Base-by-base conservation (phyloP, 2,329 filamentous ascomycete genomes). In the Fusarium robinianum region DNA sequence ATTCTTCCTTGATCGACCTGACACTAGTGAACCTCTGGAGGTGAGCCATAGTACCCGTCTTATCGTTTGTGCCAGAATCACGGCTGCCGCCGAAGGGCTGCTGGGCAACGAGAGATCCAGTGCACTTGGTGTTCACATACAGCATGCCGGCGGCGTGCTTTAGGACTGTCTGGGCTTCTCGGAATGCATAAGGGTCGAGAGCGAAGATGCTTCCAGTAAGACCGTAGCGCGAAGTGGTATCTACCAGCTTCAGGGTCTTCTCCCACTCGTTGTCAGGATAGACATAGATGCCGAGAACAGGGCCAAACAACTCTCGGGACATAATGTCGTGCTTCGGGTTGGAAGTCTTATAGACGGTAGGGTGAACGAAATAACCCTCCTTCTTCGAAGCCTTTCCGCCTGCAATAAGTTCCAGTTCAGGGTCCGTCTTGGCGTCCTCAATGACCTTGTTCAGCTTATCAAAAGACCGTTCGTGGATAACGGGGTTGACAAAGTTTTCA, bases 121-220 rank as follows among this genome's bases (percentile, higher is more conserved):
- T 87, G 65, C 79, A 84, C 37, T 90, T 90, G 74, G 83, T 86
- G 72, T 90, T 91, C 69, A 91, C 76, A 72, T 90, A 91, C 65
- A 90, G 90, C 73, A 90, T 91, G 26, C 87, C 87, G 0, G 87
- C 86, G 0, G 83, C 72, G 62, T 90, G 81, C 47, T 85, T 75
- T 29, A 91, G 74, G 47, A 74, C 78, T 53, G 88, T 79, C 66
- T 90, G 85, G 0, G 85, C 87, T 41, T 75, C 74, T 17, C 82
- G 76, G 41, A 90, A 71, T 6, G 77, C 82, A 23, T 74, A 68
- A 21, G 87, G 73, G 67, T 90, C 85, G 43, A 75, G 69, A 3
- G 87, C 85, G 67, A 91, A 91, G 37, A 90, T 74, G 45, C 85
- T 78, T 6, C 87, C 87, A 0, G 87, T 91, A 31, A 91, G 74